These are phyloP conservation scores for Polytrichum formosum DNA, from an alignment of 225 moss, liverwort and hornwort genomes.

Conservation along the genomic window DNA sequence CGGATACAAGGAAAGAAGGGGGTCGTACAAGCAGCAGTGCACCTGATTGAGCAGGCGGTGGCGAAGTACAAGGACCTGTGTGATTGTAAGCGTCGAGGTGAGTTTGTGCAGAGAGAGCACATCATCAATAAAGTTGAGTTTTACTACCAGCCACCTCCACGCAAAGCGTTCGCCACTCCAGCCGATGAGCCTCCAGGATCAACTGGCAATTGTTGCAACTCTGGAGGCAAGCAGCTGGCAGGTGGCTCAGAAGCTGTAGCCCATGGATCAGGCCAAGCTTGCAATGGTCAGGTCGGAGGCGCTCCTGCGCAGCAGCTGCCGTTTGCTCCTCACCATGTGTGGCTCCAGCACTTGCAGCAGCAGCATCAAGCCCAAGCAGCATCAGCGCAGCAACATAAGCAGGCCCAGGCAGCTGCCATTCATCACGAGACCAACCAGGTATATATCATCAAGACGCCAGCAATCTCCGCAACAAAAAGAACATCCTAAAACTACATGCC, in stretches of 20 bases:
- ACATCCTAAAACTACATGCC: too few relatives aligned
- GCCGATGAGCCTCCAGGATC: conserved; percentile 41
- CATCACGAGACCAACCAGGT: conserved; percentile 34
- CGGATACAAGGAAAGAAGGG: conserved; percentile 96
- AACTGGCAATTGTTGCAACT: not conserved
- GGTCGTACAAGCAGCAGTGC: conserved; percentile 90
- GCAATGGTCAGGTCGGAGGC: conserved; percentile 8
- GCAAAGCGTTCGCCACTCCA: conserved; percentile 82
- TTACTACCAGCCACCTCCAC: conserved; percentile 96
- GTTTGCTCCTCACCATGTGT: conserved; percentile 79
- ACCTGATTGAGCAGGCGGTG: conserved; percentile 89
- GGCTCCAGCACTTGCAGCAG: conserved; percentile 88
- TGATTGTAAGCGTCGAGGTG: conserved; percentile 95
- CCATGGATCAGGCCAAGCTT: too few relatives aligned
- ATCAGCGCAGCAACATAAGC: conserved; percentile 34
- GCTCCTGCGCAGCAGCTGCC: conserved; percentile 27
- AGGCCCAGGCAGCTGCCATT: conserved; percentile 36
- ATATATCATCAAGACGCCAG: too few relatives aligned
- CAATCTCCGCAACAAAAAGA: too few relatives aligned
- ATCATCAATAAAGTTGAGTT: conserved; percentile 93
- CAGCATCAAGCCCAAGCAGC: conserved; percentile 60
- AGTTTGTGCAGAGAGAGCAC: conserved; percentile 95
- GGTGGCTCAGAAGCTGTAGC: too few relatives aligned
- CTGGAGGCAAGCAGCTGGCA: too few relatives aligned
- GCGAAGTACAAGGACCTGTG: conserved; percentile 96